These are phyloP conservation scores for Pleurotus tuber-regium DNA, from an alignment of 768 basidiomycete species.

Conservation along the genomic window DNA sequence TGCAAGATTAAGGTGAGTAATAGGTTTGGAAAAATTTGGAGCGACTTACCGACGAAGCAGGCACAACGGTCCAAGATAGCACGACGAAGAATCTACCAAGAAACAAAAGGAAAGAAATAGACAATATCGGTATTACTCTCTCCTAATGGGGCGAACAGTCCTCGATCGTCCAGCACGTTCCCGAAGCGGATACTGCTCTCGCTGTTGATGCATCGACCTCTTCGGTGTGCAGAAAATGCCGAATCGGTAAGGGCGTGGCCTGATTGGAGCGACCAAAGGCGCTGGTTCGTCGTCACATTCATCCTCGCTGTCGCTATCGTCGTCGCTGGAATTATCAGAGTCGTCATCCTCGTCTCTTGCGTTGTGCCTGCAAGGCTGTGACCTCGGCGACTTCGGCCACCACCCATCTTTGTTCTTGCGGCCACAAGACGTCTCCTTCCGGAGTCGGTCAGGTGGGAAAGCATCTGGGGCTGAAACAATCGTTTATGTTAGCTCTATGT, in stretches of 20 bases:
- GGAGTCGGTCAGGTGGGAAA: constrained; percentile 1
- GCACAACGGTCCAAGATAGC: no score
- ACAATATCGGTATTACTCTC: no score
- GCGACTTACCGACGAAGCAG: no score
- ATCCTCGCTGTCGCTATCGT: neutral
- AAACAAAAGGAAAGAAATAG: neutral
- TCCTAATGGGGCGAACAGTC: constrained; percentile 3
- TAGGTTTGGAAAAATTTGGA: no score
- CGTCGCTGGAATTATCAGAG: neutral
- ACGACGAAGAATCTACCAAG: neutral
- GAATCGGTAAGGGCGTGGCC: constrained; percentile 1
- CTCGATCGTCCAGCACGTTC: constrained; percentile 7
- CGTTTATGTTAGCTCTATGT: no score
- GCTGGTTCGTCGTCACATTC: neutral
- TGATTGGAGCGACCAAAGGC: neutral
- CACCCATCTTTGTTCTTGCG: neutral
- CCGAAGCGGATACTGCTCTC: neutral
- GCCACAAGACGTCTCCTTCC: neutral
- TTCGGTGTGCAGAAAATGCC: constrained; percentile 10
- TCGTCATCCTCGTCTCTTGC: no score
- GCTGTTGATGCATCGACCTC: constrained; percentile 8
- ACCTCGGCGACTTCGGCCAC: neutral
- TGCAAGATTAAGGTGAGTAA: no score
- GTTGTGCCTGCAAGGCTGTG: neutral
- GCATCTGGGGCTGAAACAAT: constrained; percentile 4